A percentile compares a stretch with the other conserved stretches of the same genome.
Evolutionary conservation across 805 yeast species (phyloP).

Genomic region (Tetrapisispora pingtungensis): DNA sequence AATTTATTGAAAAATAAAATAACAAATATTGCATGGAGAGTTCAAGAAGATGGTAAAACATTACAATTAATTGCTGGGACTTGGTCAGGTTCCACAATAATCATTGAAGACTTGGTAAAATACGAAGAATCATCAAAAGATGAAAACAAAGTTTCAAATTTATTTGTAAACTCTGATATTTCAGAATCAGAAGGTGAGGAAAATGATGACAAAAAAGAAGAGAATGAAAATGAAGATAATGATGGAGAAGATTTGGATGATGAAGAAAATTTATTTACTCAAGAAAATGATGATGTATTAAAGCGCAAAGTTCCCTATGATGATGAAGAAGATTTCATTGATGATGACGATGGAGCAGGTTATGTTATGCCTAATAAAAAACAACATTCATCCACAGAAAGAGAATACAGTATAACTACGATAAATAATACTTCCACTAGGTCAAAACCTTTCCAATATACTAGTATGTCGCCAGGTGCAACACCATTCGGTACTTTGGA

Average conservation of each 20-base stretch:
- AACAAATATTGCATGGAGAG: conserved; percentile 31
- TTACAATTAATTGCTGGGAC: conserved; percentile 29
- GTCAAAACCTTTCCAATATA: conserved; percentile 28
- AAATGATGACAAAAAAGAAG: conserved; percentile 4
- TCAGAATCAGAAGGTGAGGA: conserved; percentile 8
- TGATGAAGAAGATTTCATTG: conserved; percentile 37
- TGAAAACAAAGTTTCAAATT: conserved; percentile 7
- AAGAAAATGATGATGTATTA: conserved; percentile 16
- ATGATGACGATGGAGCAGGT: conserved; percentile 56
- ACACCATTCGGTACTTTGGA: conserved; percentile 66
- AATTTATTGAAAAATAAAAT: conserved; percentile 23
- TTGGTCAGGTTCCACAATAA: conserved; percentile 33
- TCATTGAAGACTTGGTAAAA: conserved; percentile 19
- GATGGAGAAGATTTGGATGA: conserved; percentile 6
- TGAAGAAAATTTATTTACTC: conserved; percentile 19
- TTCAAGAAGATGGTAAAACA: conserved; percentile 11
- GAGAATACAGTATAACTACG: not conserved
- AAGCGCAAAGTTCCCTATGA: conserved; percentile 28
- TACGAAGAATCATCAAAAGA: conserved; percentile 2
- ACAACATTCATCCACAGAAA: not conserved
- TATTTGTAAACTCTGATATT: conserved; percentile 27
- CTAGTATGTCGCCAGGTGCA: conserved; percentile 76
- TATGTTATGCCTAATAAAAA: conserved; percentile 18
- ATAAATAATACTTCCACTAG: not conserved
- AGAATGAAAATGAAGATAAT: conserved; percentile 24